phyloP scores from a whole-genome alignment of 805 yeast genomes.

The Metschnikowia rubicola region DNA sequence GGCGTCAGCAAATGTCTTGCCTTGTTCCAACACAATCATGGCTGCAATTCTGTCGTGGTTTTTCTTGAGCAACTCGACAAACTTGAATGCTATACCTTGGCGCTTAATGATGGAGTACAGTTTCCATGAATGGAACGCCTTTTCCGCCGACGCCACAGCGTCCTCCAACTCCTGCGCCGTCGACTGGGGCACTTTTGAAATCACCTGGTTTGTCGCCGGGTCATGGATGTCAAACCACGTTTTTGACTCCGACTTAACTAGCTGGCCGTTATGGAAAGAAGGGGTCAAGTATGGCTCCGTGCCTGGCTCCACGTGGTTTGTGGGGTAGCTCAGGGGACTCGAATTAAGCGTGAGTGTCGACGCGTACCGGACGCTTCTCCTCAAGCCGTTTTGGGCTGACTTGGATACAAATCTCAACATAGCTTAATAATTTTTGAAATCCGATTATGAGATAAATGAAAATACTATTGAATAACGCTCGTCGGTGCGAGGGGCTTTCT shows the following conservation, averaged over 20 bases:
- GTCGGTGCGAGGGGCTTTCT: too few relatives aligned
- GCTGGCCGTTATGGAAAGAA: slow-evolving; percentile 48
- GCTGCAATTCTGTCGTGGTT: slow-evolving; percentile 70
- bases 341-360: slow-evolving; percentile 24
- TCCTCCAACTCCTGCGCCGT: slow-evolving; percentile 61
- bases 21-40: slow-evolving; percentile 48
- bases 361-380: slow-evolving; percentile 6
- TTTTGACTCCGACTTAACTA: slow-evolving; percentile 46
- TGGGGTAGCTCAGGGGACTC: slow-evolving; percentile 38
- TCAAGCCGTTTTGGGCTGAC: slow-evolving; percentile 5
- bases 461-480: too few relatives aligned
- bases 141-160: slow-evolving; percentile 62
- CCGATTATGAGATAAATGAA: too few relatives aligned
- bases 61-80: slow-evolving; percentile 58
- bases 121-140: slow-evolving; percentile 59
- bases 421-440: background rate
- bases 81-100: slow-evolving; percentile 70
- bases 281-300: slow-evolving; percentile 50
- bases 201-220: slow-evolving; percentile 69
- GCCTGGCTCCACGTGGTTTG: slow-evolving; percentile 31
- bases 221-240: slow-evolving; percentile 67
- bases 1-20: slow-evolving; percentile 74
- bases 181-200: slow-evolving; percentile 68
- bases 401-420: slow-evolving; percentile 14
- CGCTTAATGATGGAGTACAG: slow-evolving; percentile 56